These are phyloP conservation scores for Asterophora lycoperdoides DNA, from an alignment of 768 basidiomycete genomes.

Conservation along the genomic window DNA sequence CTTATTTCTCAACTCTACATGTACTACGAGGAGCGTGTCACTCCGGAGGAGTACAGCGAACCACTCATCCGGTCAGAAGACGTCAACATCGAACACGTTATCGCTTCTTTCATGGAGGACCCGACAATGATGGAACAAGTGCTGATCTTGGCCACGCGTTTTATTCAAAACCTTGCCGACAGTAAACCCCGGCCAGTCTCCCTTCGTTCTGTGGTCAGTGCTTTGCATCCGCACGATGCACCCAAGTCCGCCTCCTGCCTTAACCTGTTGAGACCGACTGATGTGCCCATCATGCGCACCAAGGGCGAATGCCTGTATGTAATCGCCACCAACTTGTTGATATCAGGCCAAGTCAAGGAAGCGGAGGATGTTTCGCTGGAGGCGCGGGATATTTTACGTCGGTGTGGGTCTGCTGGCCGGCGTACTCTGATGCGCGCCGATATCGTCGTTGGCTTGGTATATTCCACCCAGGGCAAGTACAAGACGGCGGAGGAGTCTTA, in stretches of 20 bases:
- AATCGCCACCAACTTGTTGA: background rate
- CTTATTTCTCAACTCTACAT: background rate
- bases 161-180: conserved; percentile 1
- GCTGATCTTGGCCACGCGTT: background rate
- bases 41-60: background rate
- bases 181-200: conserved; percentile 2
- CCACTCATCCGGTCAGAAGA: background rate
- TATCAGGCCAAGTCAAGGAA: background rate
- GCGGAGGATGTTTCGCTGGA: background rate
- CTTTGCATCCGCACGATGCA: background rate
- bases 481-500: background rate
- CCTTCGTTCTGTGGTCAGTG: background rate
- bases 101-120: background rate
- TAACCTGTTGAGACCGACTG: background rate
- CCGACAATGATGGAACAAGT: background rate
- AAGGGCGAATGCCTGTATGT: conserved; percentile 1
- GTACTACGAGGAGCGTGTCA: too few species aligned
- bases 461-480: conserved; percentile 1
- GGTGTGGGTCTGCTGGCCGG: background rate
- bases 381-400: background rate
- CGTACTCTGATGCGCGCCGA: background rate
- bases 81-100: conserved; percentile 9
- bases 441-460: background rate
- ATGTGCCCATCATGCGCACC: background rate
- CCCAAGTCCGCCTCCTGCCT: background rate